A percentile compares a stretch with the other conserved stretches of the same genome.
phyloP scores from a whole-genome alignment of 768 basidiomycete species.

The Mycena rebaudengoi region DNA sequence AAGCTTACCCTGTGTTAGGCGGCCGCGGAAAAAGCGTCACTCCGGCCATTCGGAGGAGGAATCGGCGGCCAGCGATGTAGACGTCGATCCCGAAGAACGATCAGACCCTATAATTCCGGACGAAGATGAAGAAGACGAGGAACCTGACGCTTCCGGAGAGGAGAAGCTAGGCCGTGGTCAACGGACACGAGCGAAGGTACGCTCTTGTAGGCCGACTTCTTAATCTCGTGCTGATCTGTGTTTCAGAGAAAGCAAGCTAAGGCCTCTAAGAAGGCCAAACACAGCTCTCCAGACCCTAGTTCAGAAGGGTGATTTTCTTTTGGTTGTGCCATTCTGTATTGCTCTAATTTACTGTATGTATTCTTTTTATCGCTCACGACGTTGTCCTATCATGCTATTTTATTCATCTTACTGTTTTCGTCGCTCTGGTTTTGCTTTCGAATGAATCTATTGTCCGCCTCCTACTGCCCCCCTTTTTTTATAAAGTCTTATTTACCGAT shows the following conservation, averaged over 20 bases:
- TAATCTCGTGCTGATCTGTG: neutral
- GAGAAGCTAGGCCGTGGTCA: conserved; percentile 50
- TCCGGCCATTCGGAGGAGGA: conserved; percentile 52
- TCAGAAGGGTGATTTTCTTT: conserved; percentile 16
- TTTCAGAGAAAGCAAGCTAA: conserved; percentile 20
- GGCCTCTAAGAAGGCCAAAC: conserved; percentile 10
- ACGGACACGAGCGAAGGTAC: conserved; percentile 49
- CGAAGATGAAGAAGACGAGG: conserved; percentile 34
- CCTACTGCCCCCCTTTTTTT: no score
- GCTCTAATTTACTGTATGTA: conserved; percentile 15
- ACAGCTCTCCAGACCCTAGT: conserved; percentile 9
- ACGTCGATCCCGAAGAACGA: conserved; percentile 42
- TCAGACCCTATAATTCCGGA: conserved; percentile 35
- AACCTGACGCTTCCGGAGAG: conserved; percentile 35
- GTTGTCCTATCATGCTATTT: conserved; percentile 1
- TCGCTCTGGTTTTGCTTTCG: conserved; percentile 19
- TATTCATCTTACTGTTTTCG: conserved; percentile 19
- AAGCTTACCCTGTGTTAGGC: conserved; percentile 24
- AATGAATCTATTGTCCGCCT: no score
- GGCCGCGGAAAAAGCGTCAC: conserved; percentile 46
- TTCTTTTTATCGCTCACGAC: neutral
- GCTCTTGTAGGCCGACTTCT: conserved; percentile 4
- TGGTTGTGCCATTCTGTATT: neutral
- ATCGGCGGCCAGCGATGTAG: conserved; percentile 49
- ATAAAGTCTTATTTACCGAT: neutral